A percentile compares a stretch with the other conserved stretches of the same genome.
Conservation (phyloP, 208 protist species). For the Crithidia thermophila region DNA sequence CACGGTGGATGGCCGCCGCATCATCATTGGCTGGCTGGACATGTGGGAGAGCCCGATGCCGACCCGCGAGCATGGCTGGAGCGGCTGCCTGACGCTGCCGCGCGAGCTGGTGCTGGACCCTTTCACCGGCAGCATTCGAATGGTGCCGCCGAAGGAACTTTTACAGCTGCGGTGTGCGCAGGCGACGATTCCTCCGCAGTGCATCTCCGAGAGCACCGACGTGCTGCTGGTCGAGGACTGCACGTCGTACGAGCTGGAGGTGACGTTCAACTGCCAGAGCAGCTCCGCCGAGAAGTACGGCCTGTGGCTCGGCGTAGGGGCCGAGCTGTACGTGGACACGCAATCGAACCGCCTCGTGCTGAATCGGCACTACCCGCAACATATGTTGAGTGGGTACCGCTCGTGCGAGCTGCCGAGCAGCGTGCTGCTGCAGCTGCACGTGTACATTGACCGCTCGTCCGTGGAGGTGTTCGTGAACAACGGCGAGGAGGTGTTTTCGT, state of each 20-base stretch:
- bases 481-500: constrained; percentile 41
- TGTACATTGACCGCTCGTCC: constrained; percentile 57
- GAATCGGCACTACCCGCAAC: constrained; percentile 63
- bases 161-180: constrained; percentile 33
- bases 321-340: constrained; percentile 53
- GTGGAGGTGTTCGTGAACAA: constrained; percentile 67
- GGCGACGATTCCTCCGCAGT: constrained; percentile 26
- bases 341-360: constrained; percentile 52
- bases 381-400: constrained; percentile 59
- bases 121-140: constrained; percentile 19
- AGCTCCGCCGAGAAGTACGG: constrained; percentile 62
- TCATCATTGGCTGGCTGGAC: constrained; percentile 47
- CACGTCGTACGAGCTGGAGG: constrained; percentile 43
- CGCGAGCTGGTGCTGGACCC: constrained; percentile 39
- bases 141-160: constrained; percentile 42
- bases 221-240: constrained; percentile 39
- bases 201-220: constrained; percentile 26
- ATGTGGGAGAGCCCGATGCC: constrained; percentile 54
- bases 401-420: constrained; percentile 37
- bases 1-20: constrained; percentile 33
- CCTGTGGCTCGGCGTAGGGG: constrained; percentile 52
- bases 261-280: constrained; percentile 41
- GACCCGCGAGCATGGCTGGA: constrained; percentile 39
- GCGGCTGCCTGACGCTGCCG: constrained; percentile 42
- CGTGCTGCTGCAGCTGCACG: constrained; percentile 42